phyloP scores from a whole-genome alignment of 1,284 basidiomycete species.

The Ceratorhiza oryzae-sativae region DNA sequence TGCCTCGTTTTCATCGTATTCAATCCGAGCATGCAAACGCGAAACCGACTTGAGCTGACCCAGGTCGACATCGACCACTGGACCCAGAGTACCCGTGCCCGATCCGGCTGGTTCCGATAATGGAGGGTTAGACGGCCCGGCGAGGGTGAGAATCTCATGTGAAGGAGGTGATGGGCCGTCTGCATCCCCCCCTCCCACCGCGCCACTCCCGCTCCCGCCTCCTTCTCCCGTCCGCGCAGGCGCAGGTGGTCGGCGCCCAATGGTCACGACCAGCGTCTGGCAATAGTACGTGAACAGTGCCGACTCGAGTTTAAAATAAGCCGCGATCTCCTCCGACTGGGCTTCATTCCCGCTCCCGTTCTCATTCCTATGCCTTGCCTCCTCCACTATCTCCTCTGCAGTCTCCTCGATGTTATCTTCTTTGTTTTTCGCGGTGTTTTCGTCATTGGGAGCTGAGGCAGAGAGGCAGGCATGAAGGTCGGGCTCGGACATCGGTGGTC shows the following conservation, averaged over 20 bases:
- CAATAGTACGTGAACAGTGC: slow-evolving; percentile 89
- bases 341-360: slow-evolving; percentile 12
- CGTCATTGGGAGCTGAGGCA: slow-evolving; percentile 9
- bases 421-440: background rate
- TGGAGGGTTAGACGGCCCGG: slow-evolving; percentile 52
- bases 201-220: slow-evolving; percentile 4
- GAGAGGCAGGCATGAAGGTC: background rate
- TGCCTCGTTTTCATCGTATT: slow-evolving; percentile 86
- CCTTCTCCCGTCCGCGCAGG: background rate
- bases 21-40: slow-evolving; percentile 93
- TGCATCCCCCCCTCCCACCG: background rate
- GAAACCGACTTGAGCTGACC: slow-evolving; percentile 97
- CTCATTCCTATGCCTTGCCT: background rate
- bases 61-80: slow-evolving; percentile 88
- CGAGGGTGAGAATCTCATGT: slow-evolving; percentile 38
- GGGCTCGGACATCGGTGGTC: slow-evolving; percentile 30
- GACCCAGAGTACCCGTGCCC: background rate
- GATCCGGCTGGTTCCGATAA: slow-evolving; percentile 52
- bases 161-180: slow-evolving; percentile 22
- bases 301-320: slow-evolving; percentile 93
- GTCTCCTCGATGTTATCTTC: background rate
- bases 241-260: slow-evolving; percentile 59
- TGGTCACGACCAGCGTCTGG: slow-evolving; percentile 78
- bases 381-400: background rate
- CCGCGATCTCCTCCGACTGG: slow-evolving; percentile 66